Base-by-base conservation (phyloP, 1,284 basidiomycete genomes). In the Cerioporus squamosus region DNA sequence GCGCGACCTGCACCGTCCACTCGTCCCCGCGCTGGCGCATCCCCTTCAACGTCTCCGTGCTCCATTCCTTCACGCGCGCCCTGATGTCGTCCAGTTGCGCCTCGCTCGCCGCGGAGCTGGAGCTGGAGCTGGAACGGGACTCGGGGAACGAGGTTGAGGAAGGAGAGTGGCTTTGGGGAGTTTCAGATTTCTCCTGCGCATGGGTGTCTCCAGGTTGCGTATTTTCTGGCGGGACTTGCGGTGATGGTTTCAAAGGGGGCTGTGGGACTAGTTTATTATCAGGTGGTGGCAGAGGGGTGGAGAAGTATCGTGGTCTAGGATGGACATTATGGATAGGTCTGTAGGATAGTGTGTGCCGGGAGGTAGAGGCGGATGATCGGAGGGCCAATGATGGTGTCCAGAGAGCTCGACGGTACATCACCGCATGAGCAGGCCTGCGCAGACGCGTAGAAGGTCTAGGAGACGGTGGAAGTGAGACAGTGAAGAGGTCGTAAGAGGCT, bases 21-120 rank as follows among this genome's bases (percentile, higher is more conserved):
- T 76, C 76, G 70, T 88, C 86, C 48, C 85, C 79, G 36, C 78
- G 80, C 54, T 75, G 75, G 44, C 85, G 82, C 46, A 88, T 71
- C 23, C 71, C 70, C 50, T 81, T 71, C 9, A 80, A 75, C 15
- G 83, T 76, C 47, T 78, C 72, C 53, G 80, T 75, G 43, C 82
- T 72, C 84, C 83, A 86, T 49, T 80, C 76, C 55, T 75, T 77
- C 54, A 90, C 66, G 47, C 60, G 61, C 17, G 67, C 64, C 59
- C 66, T 65, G 18, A 68, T 20, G 8, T 60, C 23, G 20, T 53
- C 48, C 14, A 62, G 44, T 38, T 55, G 54, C 14, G 44, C 59
- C 6, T 12, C 33, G 33, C 33, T 10, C 33, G 33, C 10, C 33
- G 33, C 14, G 12, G 33, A 23, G 29, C 39, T 22, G 26, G 47